Evolutionary conservation across 177 flowering plant genomes (phyloP).

Genomic region (Tripterygium wilfordii): DNA sequence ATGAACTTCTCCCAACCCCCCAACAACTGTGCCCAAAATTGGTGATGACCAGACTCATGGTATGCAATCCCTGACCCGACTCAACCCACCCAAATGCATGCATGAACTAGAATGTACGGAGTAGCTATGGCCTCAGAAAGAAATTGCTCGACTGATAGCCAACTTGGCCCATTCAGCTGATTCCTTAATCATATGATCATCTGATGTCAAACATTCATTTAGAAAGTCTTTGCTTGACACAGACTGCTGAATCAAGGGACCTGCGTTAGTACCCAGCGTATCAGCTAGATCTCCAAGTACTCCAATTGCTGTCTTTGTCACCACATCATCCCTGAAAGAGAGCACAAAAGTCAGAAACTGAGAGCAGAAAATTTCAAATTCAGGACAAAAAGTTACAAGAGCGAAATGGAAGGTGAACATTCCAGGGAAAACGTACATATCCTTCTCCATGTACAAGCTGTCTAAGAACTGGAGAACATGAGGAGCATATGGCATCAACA

Average conservation of each 20-base stretch:
- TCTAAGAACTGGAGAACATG: conserved; percentile 68
- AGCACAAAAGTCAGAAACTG: not conserved
- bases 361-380: not conserved
- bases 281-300: conserved; percentile 80
- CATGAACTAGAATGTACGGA: conserved; percentile 31
- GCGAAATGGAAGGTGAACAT: not conserved
- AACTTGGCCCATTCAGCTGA: conserved; percentile 76
- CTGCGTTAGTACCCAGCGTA: conserved; percentile 60
- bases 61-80: conserved; percentile 41
- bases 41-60: conserved; percentile 34
- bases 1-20: no score
- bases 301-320: conserved; percentile 72
- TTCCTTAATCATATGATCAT: conserved; percentile 62
- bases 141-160: conserved; percentile 56
- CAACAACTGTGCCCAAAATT: conserved; percentile 15
- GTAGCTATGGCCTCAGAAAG: conserved; percentile 36
- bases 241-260: conserved; percentile 58
- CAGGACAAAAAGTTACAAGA: not conserved
- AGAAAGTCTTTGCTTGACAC: conserved; percentile 58
- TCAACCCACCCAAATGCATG: conserved; percentile 52
- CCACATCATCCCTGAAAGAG: conserved; percentile 59
- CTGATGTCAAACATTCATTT: conserved; percentile 63
- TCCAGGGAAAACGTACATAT: conserved; percentile 44
- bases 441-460: conserved; percentile 53
- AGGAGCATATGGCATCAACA: conserved; percentile 57